These are phyloP conservation scores for Pythium pectinolyticum DNA, from an alignment of 352 stramenopile species.

Conservation along the genomic window DNA sequence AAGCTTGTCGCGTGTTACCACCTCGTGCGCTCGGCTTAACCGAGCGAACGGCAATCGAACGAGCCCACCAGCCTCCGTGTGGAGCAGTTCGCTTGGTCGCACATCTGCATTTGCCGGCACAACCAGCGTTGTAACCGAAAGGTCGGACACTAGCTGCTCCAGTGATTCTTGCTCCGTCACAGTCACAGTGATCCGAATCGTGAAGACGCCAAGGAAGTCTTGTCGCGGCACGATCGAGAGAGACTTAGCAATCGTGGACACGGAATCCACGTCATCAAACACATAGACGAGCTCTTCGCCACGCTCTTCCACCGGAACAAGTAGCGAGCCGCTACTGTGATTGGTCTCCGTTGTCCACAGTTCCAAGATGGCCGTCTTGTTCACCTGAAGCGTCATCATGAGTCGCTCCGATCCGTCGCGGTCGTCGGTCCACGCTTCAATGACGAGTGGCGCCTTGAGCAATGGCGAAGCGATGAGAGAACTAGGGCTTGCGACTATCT, in stretches of 20 bases:
- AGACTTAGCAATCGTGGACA: background rate
- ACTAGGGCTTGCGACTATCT: constrained; percentile 23
- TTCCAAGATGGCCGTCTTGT: constrained; percentile 12
- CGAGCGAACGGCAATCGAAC: constrained; percentile 40
- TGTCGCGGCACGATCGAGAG: constrained; percentile 19
- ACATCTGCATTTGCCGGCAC: constrained; percentile 13
- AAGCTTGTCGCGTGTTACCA: constrained; percentile 34
- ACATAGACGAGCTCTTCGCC: constrained; percentile 2
- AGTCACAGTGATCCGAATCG: constrained; percentile 6
- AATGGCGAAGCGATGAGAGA: constrained; percentile 33
- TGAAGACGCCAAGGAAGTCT: constrained; percentile 20
- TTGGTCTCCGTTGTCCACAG: background rate
- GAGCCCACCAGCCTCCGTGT: constrained; percentile 27
- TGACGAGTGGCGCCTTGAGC: constrained; percentile 18
- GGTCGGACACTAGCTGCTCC: background rate
- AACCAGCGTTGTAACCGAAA: constrained; percentile 1
- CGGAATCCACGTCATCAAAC: constrained; percentile 4
- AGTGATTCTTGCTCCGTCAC: constrained; percentile 15
- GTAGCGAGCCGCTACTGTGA: background rate
- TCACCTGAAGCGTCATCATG: constrained; percentile 2
- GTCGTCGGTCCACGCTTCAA: constrained; percentile 31
- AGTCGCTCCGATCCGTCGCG: constrained; percentile 17
- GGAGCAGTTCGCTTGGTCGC: background rate
- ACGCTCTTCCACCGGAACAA: background rate
- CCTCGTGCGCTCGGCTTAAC: constrained; percentile 34